These are phyloP conservation scores for Pezicula rhizophila DNA, from an alignment of 2,329 filamentous ascomycete genomes.

Conservation along the genomic window DNA sequence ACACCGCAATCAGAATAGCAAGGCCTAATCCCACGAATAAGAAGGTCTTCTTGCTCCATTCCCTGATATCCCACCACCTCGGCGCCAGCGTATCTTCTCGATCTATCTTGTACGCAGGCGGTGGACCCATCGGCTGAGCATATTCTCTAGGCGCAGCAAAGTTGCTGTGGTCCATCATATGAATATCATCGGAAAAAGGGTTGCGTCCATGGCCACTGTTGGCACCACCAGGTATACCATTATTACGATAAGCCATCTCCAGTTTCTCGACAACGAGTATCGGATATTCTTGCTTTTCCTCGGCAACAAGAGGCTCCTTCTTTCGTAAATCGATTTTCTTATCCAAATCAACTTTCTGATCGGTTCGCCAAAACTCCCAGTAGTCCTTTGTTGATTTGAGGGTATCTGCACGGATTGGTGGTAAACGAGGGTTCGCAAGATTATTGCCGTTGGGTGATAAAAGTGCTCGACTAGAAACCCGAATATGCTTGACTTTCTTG, in stretches of 20 bases:
- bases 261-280: conserved; percentile 2
- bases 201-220: background rate
- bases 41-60: conserved; percentile 50
- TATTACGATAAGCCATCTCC: conserved; percentile 10
- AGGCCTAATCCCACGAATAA: conserved; percentile 33
- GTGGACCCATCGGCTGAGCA: conserved; percentile 5
- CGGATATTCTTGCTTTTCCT: too few relatives aligned
- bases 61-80: conserved; percentile 40
- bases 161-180: background rate
- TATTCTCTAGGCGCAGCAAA: background rate
- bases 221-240: conserved; percentile 1
- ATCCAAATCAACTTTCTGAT: background rate
- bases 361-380: background rate
- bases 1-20: conserved; percentile 38
- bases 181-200: conserved; percentile 2
- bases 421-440: background rate
- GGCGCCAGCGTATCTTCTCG: conserved; percentile 9
- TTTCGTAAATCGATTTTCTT: background rate
- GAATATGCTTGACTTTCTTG: conserved; percentile 16
- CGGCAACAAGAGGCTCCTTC: too few relatives aligned
- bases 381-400: background rate
- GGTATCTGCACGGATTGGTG: background rate
- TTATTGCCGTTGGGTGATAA: background rate
- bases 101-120: conserved; percentile 16
- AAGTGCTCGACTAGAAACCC: conserved; percentile 11